Evolutionary conservation across 768 basidiomycete genomes (phyloP), one percentile per base, ranked within the genome.

Genomic region (Hericium rajendrae): DNA sequence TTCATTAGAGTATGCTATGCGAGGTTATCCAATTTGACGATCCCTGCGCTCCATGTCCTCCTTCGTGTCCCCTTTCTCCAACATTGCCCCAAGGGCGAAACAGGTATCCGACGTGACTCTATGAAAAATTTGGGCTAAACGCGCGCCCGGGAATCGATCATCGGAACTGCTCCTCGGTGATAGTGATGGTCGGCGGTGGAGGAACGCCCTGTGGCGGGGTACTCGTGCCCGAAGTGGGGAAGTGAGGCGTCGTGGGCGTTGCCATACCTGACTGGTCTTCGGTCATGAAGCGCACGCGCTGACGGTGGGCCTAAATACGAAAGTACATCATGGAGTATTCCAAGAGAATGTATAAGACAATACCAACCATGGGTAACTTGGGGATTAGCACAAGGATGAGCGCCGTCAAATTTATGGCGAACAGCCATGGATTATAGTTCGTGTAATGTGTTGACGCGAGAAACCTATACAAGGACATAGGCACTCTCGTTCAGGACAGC

Each of bases 391-490:
- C 88, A 60, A 94, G 69, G 13, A 90, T 77, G 22, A 87, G 76
- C 2, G 92, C 87, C 2, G 87, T 75, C 59, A 98, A 78, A 67
- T 98, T 98, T 67, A 99, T 74, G 38, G 88, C 84, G 69, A 99
- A 99, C 54, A 95, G 65, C 81, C 89, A 93, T 9, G 91, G 93
- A 63, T 99, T 85, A 72, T 98, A 99, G 65, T 91, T 85, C 16
- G 94, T 97, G 77, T 97, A 99, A 69, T 99, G 97, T 0, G 97
- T 99, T 16, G 97, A 97, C 41, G 90, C 85, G 26, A 99, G 80
- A 75, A 99, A 99, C 37, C 95, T 97, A 39, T 39, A 15, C 1
- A 9, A 46, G 16, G 9, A n/a, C 0, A 8, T n/a, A 18, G 16
- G 16, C 43, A n/a, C n/a, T 46, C 20, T 28, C 37, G 56, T 26